These are phyloP conservation scores for Fusarium buharicum DNA, from an alignment of 2,329 filamentous ascomycete genomes.

Conservation along the genomic window DNA sequence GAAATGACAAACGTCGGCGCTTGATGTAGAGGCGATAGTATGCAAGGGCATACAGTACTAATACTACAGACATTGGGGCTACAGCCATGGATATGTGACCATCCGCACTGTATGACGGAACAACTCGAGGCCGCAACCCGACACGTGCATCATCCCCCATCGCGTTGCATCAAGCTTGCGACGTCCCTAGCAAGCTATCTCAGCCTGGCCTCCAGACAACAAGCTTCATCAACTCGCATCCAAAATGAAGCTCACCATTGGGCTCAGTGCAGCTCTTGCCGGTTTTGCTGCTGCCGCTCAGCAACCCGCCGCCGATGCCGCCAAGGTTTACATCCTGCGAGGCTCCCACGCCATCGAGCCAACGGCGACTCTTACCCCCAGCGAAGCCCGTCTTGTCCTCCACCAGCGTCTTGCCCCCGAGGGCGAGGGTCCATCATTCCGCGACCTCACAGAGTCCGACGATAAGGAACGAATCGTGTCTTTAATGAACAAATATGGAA, in stretches of 20 bases:
- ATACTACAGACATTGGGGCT: too few species aligned
- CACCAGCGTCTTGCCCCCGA: conserved; percentile 65
- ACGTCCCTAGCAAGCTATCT: conserved; percentile 46
- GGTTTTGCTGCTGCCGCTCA: conserved; percentile 54
- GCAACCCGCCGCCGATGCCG: conserved; percentile 58
- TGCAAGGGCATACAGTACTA: background rate
- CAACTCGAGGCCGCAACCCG: conserved; percentile 45
- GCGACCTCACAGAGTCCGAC: conserved; percentile 56
- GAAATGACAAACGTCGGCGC: conserved; percentile 11
- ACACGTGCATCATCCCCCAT: conserved; percentile 43
- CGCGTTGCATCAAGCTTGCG: conserved; percentile 46
- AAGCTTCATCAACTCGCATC: conserved; percentile 48
- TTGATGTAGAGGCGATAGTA: conserved; percentile 11
- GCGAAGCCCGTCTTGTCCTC: conserved; percentile 67
- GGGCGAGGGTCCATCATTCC: conserved; percentile 60
- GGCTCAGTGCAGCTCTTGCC: conserved; percentile 53
- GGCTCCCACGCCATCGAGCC: conserved; percentile 45
- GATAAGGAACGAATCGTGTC: conserved; percentile 61
- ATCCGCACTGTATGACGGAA: conserved; percentile 47
- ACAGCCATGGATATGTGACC: too few species aligned
- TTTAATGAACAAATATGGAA: conserved; percentile 70
- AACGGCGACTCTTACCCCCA: conserved; percentile 59
- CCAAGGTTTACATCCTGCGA: conserved; percentile 66
- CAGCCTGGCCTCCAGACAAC: conserved; percentile 41
- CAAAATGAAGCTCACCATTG: conserved; percentile 58